These are phyloP conservation scores for Actinomucor elegans DNA, from an alignment of 371 early-diverging fungal genomes.

Conservation along the genomic window DNA sequence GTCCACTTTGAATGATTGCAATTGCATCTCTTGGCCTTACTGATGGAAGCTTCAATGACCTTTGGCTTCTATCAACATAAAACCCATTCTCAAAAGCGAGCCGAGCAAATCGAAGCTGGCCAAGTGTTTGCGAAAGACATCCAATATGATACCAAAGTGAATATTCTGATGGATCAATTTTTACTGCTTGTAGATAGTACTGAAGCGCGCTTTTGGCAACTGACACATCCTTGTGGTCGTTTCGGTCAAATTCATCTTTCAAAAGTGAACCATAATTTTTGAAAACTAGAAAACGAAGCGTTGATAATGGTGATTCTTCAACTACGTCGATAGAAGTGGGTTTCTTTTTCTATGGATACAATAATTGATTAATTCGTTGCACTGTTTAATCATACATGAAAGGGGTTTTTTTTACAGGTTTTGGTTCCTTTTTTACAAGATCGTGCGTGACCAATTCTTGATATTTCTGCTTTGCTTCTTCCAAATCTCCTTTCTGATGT, in stretches of 20 bases:
- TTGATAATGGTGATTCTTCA: conserved; percentile 20
- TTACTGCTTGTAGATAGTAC: conserved; percentile 55
- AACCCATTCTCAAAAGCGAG: conserved; percentile 53
- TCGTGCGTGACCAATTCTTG: conserved; percentile 47
- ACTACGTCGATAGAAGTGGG: neutral
- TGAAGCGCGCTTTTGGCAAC: conserved; percentile 41
- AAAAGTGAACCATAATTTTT: conserved; percentile 63
- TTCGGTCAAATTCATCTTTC: conserved; percentile 36
- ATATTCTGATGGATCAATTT: conserved; percentile 56
- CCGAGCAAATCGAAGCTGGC: conserved; percentile 48
- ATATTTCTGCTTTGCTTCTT: conserved; percentile 44
- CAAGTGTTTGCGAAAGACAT: conserved; percentile 32
- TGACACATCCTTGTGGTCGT: conserved; percentile 12
- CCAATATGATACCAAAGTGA: conserved; percentile 60
- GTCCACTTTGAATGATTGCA: conserved; percentile 3
- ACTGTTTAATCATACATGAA: neutral
- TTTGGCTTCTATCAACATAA: conserved; percentile 8
- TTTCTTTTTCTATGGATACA: conserved; percentile 1
- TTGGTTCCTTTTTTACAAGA: conserved; percentile 37
- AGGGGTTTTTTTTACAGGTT: conserved; percentile 24
- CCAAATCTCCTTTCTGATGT: conserved; percentile 44
- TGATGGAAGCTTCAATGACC: neutral
- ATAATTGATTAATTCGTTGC: neutral
- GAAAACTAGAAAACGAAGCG: conserved; percentile 55
- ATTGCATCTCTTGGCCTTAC: conserved; percentile 9